These are phyloP conservation scores for Epichloe baconii DNA, from an alignment of 2,329 filamentous ascomycete species.

Conservation along the genomic window DNA sequence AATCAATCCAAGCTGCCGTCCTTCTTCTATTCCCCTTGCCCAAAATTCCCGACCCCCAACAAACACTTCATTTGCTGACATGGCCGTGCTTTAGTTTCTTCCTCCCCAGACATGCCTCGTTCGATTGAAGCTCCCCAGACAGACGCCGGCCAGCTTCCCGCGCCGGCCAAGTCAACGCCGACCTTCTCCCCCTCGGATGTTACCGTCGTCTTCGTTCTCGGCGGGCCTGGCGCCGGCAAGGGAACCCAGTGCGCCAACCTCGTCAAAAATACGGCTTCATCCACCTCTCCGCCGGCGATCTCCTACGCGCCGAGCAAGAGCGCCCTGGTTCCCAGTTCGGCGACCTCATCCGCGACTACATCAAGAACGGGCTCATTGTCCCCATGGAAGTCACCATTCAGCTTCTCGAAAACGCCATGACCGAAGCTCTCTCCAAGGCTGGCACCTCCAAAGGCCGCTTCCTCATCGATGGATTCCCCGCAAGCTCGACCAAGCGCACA, in stretches of 20 bases:
- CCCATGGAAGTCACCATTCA: conserved; percentile 98
- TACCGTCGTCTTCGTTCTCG: conserved; percentile 93
- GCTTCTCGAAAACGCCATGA: conserved; percentile 89
- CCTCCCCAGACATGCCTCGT: conserved; percentile 25
- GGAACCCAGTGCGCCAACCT: conserved; percentile 90
- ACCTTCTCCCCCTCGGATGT: conserved; percentile 65
- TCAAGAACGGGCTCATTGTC: conserved; percentile 88
- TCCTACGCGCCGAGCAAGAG: conserved; percentile 86
- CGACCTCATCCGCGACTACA: conserved; percentile 82
- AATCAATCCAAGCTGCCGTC: background rate
- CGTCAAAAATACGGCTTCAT: conserved; percentile 82
- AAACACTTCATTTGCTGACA: background rate
- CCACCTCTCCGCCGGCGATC: conserved; percentile 85
- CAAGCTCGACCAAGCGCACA: conserved; percentile 91
- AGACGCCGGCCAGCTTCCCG: conserved; percentile 29
- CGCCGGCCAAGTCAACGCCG: conserved; percentile 43
- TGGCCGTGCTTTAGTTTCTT: background rate
- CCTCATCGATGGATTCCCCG: conserved; percentile 71
- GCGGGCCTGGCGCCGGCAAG: conserved; percentile 90
- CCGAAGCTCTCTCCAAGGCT: conserved; percentile 44
- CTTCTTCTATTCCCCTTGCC: background rate
- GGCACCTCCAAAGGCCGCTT: conserved; percentile 51
- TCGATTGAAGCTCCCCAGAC: conserved; percentile 22
- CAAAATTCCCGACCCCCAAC: background rate
- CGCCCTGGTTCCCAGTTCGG: conserved; percentile 79